Base-by-base conservation (phyloP, 2,329 filamentous ascomycete genomes). In the Cryphonectria japonica region DNA sequence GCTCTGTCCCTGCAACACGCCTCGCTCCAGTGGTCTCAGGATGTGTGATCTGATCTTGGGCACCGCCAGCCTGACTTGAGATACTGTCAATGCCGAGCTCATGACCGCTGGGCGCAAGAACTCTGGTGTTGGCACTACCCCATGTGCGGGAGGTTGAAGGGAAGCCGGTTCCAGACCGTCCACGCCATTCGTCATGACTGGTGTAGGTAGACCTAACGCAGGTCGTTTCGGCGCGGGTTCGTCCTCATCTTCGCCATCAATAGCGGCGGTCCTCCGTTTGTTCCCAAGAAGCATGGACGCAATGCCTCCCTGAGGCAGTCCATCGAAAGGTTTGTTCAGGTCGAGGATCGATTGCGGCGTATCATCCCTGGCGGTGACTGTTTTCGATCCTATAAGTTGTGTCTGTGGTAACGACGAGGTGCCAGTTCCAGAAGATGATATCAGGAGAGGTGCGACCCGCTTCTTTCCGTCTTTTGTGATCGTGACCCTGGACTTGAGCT, bases 381-480 rank as follows among this genome's bases (percentile, higher is more conserved):
- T 87, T 13, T 89, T 87, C 13, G 89, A 90, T 50, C 94, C 93
- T 73, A 98, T 92, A 7, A 98, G 85, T 77, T 97, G 93, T 32
- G 94, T 92, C 77, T 97, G 93, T 0, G 95, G 95, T 16, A 98
- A 83, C 22, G 95, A 97, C 0, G 95, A 97, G 77, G 95, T 91
- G 14, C 93, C 93, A 0, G 92, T 93, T 2, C 93, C 94, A 11
- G 95, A 95, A 0, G 94, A 94, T 0, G 95, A 97, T 8, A 99
- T 93, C 16, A 99, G 86, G 74, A 99, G 85, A 1, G 96, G 96
- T 4, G 94, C 93, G 69, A 99, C 95, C 69, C 96, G 89, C 83
- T 99, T 99, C 83, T 96, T 98, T 41, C 96, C 96, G 75, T 99
- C 95, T 79, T 98, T 98, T 0, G 94, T 97, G 72, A 98, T 91